These are phyloP conservation scores for Acanthamoeba sp. DNA, from an alignment of 208 protist species.

Conservation along the genomic window DNA sequence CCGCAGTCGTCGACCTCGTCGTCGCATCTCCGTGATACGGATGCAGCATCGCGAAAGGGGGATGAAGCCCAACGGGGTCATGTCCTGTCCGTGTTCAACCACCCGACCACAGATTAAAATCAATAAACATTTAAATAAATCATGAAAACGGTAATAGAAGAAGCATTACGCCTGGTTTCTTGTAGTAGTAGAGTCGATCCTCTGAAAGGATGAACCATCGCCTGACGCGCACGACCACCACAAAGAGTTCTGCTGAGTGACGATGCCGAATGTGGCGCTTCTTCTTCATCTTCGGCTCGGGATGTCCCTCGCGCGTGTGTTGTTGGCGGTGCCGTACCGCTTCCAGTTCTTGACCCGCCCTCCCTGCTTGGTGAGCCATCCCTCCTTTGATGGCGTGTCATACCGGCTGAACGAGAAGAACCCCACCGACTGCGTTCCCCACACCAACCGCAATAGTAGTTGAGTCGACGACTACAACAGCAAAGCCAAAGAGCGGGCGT, in stretches of 20 bases:
- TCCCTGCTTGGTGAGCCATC: conserved; percentile 32
- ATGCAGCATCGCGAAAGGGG: conserved; percentile 34
- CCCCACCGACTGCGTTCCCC: conserved; percentile 7
- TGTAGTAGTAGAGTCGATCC: conserved; percentile 57
- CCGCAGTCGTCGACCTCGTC: not conserved
- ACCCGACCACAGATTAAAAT: not conserved
- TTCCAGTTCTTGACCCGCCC: conserved; percentile 1
- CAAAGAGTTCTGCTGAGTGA: too few species aligned
- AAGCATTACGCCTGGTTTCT: not conserved
- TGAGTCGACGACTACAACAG: not conserved
- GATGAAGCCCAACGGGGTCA: conserved; percentile 48
- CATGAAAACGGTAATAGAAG: not conserved
- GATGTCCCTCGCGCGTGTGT: too few species aligned
- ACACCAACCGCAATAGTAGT: not conserved
- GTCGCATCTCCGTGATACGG: conserved; percentile 4
- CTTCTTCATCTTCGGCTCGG: too few species aligned
- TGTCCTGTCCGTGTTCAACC: not conserved
- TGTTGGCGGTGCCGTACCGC: not conserved
- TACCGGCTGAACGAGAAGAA: conserved; percentile 54
- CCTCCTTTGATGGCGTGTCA: conserved; percentile 15
- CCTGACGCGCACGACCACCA: not conserved
- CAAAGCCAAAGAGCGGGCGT: not conserved
- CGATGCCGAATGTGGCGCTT: too few species aligned
- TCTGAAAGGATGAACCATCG: conserved; percentile 38
- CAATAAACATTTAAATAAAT: not conserved